Base-by-base conservation (phyloP, 305 asterid species). In the Fraxinus ornus region DNA sequence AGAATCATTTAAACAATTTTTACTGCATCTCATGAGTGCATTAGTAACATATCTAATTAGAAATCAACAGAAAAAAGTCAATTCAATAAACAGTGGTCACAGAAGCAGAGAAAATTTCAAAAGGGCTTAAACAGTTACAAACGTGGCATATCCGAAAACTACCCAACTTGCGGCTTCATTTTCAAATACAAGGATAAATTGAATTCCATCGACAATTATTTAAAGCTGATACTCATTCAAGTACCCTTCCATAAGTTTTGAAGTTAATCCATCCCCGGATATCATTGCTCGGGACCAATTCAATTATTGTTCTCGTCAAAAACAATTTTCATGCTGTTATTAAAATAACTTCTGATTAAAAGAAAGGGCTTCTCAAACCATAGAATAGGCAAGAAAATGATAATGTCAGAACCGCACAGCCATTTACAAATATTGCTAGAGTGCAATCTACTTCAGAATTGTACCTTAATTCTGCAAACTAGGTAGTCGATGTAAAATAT, bases 121-220 rank as follows among this genome's bases (percentile, higher is more conserved):
- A n/a, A 47, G 13, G 22, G 55, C 76, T 55, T 66, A 39, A 36
- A 75, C 64, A 37, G 55, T 19, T 15, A 30, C 26, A 83, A 9
- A 68, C 82, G 41, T 41, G 22, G 4, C 36, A 36, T 15, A 44
- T 62, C 30, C 35, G 35, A 52, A 74, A 74, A 81, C 75, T 47
- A 49, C 28, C 5, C 75, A 77, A 76, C 57, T 36, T 68, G 74
- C 82, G 36, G 19, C 37, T 22, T 10, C 86, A 76, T 32, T 44
- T 44, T 62, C 26, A 28, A 72, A 30, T 12, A 66, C 64, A 49
- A 57, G 75, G 32, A 47, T 44, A 57, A 36, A 75, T n/a, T 33
- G 57, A 79, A 7, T 72, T 52, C 77, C 78, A 26, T 37, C 39
- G 75, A 10, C 8, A 76, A 39, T 17, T 37, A 39, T 39, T 73